phyloP scores from a whole-genome alignment of 2,329 filamentous ascomycete species.

The Bipolaris gigantea region DNA sequence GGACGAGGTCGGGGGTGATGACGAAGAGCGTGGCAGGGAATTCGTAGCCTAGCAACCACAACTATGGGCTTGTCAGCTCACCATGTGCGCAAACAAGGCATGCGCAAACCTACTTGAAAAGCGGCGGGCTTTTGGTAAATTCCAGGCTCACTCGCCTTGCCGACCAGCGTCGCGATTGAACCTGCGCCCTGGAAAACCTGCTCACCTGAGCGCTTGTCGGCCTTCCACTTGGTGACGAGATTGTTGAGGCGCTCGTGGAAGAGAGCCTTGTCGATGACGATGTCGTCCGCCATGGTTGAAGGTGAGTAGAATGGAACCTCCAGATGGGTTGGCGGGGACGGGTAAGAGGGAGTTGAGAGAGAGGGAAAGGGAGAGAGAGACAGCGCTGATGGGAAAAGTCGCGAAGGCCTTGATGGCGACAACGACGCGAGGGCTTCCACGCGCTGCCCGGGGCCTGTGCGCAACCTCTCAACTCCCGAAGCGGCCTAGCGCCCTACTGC shows the following conservation, averaged over 20 bases:
- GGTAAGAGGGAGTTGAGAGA: conserved; percentile 3
- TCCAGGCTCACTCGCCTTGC: conserved; percentile 80
- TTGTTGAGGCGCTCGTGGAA: conserved; percentile 93
- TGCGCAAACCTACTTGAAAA: conserved; percentile 71
- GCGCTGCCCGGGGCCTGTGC: conserved; percentile 17
- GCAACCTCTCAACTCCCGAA: conserved; percentile 9
- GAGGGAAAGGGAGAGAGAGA: conserved; percentile 15
- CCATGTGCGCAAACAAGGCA: background rate
- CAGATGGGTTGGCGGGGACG: conserved; percentile 18
- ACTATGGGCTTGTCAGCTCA: conserved; percentile 58
- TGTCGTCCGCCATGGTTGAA: conserved; percentile 64
- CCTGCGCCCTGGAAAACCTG: conserved; percentile 81
- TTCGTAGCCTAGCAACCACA: conserved; percentile 98
- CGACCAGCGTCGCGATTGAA: conserved; percentile 88
- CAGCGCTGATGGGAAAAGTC: conserved; percentile 28
- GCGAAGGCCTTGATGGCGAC: conserved; percentile 18
- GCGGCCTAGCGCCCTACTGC: background rate
- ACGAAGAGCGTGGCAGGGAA: conserved; percentile 95
- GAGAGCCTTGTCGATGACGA: conserved; percentile 89
- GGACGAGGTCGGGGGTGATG: conserved; percentile 83
- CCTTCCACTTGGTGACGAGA: conserved; percentile 91
- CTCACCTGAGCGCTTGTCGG: conserved; percentile 87
- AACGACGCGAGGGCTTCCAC: conserved; percentile 25
- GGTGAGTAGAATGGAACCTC: conserved; percentile 21
- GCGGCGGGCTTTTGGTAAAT: conserved; percentile 96